Conservation (phyloP, 176 grass and related monocot species). For the Raddia distichophylla region DNA sequence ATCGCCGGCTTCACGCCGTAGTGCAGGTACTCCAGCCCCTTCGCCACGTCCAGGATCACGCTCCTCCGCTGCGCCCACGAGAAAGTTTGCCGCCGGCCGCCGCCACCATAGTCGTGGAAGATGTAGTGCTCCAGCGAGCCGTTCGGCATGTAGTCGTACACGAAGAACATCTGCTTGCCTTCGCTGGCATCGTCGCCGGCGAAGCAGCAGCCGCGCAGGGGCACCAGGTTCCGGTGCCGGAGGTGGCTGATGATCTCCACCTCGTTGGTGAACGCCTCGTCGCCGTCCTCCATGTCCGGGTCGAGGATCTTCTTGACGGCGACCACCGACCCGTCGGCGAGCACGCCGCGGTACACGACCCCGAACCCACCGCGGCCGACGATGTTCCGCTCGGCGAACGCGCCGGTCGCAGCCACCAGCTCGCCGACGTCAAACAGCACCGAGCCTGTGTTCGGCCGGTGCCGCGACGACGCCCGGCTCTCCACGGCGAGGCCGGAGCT, state of each 20-base stretch:
- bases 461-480: conserved; percentile 42
- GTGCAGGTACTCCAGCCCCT: conserved; percentile 86
- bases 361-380: conserved; percentile 93
- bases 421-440: conserved; percentile 72
- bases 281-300: conserved; percentile 62
- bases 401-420: conserved; percentile 68
- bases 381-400: conserved; percentile 64
- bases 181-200: conserved; percentile 53
- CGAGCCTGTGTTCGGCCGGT: conserved; percentile 82
- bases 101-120: conserved; percentile 38
- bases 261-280: conserved; percentile 92
- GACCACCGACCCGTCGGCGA: conserved; percentile 64
- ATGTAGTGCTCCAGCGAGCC: conserved; percentile 75
- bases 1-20: conserved; percentile 90
- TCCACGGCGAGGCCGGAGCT: conserved; percentile 23
- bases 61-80: conserved; percentile 65
- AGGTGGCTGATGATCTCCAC: conserved; percentile 92
- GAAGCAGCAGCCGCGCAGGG: conserved; percentile 86
- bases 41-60: conserved; percentile 77
- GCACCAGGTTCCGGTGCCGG: conserved; percentile 85
- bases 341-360: conserved; percentile 72
- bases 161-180: conserved; percentile 77
- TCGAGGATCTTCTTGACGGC: conserved; percentile 93
- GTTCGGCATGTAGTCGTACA: conserved; percentile 96
- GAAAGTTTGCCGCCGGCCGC: conserved; percentile 24